Evolutionary conservation across 768 basidiomycete species (phyloP), one percentile per base, ranked within the genome.

Genomic region (Mycena maculata): DNA sequence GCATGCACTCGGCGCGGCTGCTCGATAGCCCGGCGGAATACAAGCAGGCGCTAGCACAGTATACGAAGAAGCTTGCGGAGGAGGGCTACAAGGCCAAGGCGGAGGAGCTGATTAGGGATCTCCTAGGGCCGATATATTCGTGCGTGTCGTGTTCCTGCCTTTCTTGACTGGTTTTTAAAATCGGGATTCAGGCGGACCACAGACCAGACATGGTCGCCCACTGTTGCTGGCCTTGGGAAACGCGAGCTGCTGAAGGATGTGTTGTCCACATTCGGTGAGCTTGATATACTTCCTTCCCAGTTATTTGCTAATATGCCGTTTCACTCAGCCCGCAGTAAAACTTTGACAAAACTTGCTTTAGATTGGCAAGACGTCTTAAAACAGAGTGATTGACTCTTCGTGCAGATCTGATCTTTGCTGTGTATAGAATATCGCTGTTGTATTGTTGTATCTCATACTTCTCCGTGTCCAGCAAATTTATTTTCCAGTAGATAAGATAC

Each of bases 61-160:
- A 98, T 76, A 91, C 94, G 39, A 92, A 87, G 82, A 90, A 88
- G 79, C 82, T 99, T 44, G 94, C 92, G 38, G 94, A 98, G 69
- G 95, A 97, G 76, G 95, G 92, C 0, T 95, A 95, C 76, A 83
- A 87, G 67, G 91, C 83, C 39, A 95, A 96, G 76, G 96, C 90
- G 20, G 96, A 98, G 76, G 97, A 99, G 77, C 78, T 99, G 60
- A 87, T 97, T 54, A 91, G 87, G 77, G 98, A 98, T 69, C 83
- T 99, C 57, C 90, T 92, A 72, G 96, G 96, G 18, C 96, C 96
- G 0, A 81, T 96, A 41, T 97, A 94, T 79, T 92, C 90, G 96
- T 96, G 74, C 64, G 92, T 86, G 28, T 31, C 44, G 39, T 56
- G 39, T n/a, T n/a, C n/a, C n/a, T n/a, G n/a, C n/a, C n/a, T 9